phyloP scores from a whole-genome alignment of 805 yeast species.

The Isabelozyma rhagii region DNA sequence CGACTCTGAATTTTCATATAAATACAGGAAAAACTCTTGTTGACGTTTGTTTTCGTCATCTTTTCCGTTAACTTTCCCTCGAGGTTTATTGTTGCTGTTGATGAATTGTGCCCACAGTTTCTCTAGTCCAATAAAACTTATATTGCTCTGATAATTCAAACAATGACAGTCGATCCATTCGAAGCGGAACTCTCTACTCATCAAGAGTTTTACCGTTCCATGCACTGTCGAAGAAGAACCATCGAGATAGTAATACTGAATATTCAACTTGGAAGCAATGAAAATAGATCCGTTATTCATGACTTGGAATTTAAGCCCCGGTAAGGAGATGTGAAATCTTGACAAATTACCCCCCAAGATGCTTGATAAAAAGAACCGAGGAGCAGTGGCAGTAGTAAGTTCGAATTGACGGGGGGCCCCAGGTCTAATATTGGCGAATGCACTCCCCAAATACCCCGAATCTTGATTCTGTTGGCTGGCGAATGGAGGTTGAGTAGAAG shows the following conservation, averaged over 20 bases:
- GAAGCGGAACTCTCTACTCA: conserved; percentile 60
- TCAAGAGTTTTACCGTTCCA: conserved; percentile 59
- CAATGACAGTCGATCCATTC: conserved; percentile 68
- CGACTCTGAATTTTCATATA: conserved; percentile 35
- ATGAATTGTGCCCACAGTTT: conserved; percentile 19
- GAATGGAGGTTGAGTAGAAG: conserved; percentile 6
- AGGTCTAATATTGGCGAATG: conserved; percentile 25
- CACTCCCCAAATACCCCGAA: not conserved
- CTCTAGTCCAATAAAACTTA: conserved; percentile 23
- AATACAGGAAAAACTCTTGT: conserved; percentile 16
- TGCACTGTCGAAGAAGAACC: conserved; percentile 65
- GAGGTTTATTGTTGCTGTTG: conserved; percentile 3
- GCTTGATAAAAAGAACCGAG: conserved; percentile 54
- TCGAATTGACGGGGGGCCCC: conserved; percentile 54
- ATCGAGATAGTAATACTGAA: conserved; percentile 51
- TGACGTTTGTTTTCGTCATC: conserved; percentile 5
- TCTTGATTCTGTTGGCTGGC: not conserved
- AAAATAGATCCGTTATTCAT: conserved; percentile 38
- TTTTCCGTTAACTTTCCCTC: conserved; percentile 5
- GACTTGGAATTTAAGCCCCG: conserved; percentile 39
- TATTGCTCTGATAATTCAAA: conserved; percentile 21
- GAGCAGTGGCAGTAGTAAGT: conserved; percentile 61
- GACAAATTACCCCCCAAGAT: conserved; percentile 43
- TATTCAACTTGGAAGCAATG: conserved; percentile 23
- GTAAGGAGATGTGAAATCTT: conserved; percentile 25